Base-by-base conservation (phyloP, 1,284 basidiomycete species). In the Termitomyces sp. region DNA sequence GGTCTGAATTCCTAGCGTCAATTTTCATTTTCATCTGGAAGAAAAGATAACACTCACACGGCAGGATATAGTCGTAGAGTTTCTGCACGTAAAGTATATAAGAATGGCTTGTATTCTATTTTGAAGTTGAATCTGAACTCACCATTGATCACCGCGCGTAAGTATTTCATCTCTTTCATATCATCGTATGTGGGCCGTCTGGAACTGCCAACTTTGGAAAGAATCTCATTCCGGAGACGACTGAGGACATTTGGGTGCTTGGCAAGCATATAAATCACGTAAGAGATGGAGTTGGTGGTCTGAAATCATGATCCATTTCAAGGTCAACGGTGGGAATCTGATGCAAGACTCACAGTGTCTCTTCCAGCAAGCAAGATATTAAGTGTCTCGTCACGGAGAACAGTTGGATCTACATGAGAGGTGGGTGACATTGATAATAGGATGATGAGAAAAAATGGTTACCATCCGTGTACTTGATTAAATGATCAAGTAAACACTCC, bases 111-210 rank as follows among this genome's bases (percentile, higher is more conserved):
- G n/a, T 26, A 8, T 24, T 24, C 5, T 5, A 24, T 24, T 35
- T 24, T 5, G 3, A 14, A 7, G 34, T 3, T 35, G 19, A 18
- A 33, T 28, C 3, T 31, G 13, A 7, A 57, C 64, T 16, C 39
- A 69, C 72, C 73, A 57, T 75, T 76, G 41, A 76, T 66, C 6
- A 77, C 69, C 3, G 74, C 75, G 28, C 74, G 65, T 14, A 77
- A 59, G 53, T 75, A 78, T 54, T 72, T 75, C 69, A 78, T 74
- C 2, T 70, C 66, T 37, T 69, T 66, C 46, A 79, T 62, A 40
- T 74, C 69, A 8, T 76, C 73, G 46, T 67, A 72, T 1, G 66
- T 71, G 0, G 78, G 76, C 3, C 62, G 50, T 9, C 61, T 59
- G 0, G 56, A 66, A 10, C 65, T 55, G 0, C 75, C 76, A 1